Evolutionary conservation across 192 early-diverging fungal species (phyloP), one percentile per base, ranked within the genome.

Genomic region (Oehlia diaphana): DNA sequence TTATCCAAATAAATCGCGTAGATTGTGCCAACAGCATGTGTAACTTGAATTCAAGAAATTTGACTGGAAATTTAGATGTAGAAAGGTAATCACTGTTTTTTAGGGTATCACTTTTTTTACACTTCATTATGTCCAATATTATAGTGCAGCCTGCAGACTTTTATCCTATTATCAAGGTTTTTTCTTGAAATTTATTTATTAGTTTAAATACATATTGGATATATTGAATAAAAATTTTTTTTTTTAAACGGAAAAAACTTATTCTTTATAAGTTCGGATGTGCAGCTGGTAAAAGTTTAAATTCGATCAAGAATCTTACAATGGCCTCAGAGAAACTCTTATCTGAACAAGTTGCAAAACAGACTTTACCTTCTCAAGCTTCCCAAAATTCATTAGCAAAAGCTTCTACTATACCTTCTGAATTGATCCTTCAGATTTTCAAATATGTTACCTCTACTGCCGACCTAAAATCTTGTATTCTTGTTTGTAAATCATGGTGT

Each of bases 401-500:
- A 63, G 77, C 77, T 23, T 68, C 83, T 66, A 72, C 61, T 16
- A 80, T 89, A 65, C 88, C 89, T 2, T 85, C 87, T 7, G 89
- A 90, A 81, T 76, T 89, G 26, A 86, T 89, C 66, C 49, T 85
- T 33, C 81, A 89, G 72, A 89, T 90, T 61, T 83, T 89, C 19
- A 84, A 82, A 61, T 86, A 81, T 58, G 47, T 90, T 14, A 62
- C 81, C 35, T 49, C 81, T n/a, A 77, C 86, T 9, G 71, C 79
- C 6, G 89, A 90, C 72, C 71, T 89, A 26, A 82, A 82, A 28
- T 79, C 82, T 42, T 87, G 87, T 63, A 84, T 85, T 37, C 81
- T 87, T 9, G 87, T 86, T 21, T 88, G 87, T 78, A 87, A 86
- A 72, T 76, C 84, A 14, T 90, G 89, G 89, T 87, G 87, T 49